A percentile compares a stretch with the other conserved stretches of the same genome.
Evolutionary conservation across 2,329 filamentous ascomycete species (phyloP).

Genomic region (Fusarium paranaense): DNA sequence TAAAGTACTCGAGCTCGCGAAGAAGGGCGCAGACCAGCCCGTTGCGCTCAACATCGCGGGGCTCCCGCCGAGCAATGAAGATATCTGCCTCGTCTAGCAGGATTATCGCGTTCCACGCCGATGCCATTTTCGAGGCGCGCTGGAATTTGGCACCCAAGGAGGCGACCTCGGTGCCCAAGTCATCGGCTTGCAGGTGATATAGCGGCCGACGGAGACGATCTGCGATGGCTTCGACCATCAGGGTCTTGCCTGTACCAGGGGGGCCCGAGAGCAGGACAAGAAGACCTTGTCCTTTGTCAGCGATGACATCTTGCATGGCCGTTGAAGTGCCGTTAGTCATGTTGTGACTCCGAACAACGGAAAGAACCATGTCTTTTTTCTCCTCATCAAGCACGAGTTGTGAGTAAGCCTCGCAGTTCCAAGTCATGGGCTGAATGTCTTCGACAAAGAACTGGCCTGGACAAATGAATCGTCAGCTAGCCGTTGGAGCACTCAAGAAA

Average conservation of each 20-base stretch:
- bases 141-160: constrained; percentile 61
- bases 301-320: constrained; percentile 54
- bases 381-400: constrained; percentile 61
- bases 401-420: constrained; percentile 59
- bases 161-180: constrained; percentile 58
- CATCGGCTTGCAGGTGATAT: constrained; percentile 59
- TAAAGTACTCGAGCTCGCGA: constrained; percentile 58
- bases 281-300: constrained; percentile 57
- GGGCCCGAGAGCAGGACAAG: constrained; percentile 60
- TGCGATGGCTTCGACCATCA: constrained; percentile 58
- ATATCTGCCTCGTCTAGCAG: constrained; percentile 67
- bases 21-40: constrained; percentile 62
- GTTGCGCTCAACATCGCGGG: constrained; percentile 60
- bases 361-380: constrained; percentile 60
- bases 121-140: constrained; percentile 59
- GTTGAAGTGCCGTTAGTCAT: constrained; percentile 24
- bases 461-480: constrained; percentile 6
- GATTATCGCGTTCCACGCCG: constrained; percentile 62
- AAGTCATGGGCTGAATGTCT: constrained; percentile 55
- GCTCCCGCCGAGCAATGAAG: constrained; percentile 61
- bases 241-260: constrained; percentile 60
- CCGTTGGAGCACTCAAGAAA: background rate
- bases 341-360: constrained; percentile 60
- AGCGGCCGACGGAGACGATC: constrained; percentile 58
- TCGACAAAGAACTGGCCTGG: constrained; percentile 54